phyloP scores from a whole-genome alignment of 106 monocot species.

The Dioscorea dumetorum region DNA sequence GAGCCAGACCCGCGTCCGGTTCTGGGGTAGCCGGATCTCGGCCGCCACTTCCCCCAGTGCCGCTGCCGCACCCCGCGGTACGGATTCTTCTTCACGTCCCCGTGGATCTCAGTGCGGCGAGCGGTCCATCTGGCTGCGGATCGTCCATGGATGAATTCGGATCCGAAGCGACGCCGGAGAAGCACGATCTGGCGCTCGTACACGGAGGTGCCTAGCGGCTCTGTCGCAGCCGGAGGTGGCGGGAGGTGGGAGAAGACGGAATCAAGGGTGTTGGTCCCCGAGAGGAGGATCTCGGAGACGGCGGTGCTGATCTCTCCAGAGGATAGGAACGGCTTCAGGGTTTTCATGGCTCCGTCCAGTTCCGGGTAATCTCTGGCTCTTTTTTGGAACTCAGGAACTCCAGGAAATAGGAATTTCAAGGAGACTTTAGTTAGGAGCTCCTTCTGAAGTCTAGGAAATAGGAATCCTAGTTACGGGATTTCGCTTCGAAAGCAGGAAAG shows the following conservation, averaged over 20 bases:
- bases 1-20: slow-evolving; percentile 66
- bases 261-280: slow-evolving; percentile 45
- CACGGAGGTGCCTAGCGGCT: slow-evolving; percentile 37
- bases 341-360: background rate
- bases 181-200: slow-evolving; percentile 60
- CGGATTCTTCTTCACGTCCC: slow-evolving; percentile 22
- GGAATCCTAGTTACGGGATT: no score
- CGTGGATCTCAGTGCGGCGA: background rate
- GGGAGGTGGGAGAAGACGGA: slow-evolving; percentile 55
- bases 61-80: slow-evolving; percentile 68
- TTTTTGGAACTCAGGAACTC: no score
- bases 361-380: background rate
- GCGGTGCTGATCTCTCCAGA: slow-evolving; percentile 18
- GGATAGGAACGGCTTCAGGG: background rate
- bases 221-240: slow-evolving; percentile 3
- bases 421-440: no score
- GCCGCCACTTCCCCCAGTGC: slow-evolving; percentile 81
- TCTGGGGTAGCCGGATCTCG: slow-evolving; percentile 64
- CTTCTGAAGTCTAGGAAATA: no score
- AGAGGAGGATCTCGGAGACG: slow-evolving; percentile 52
- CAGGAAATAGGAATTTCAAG: no score
- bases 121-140: background rate
- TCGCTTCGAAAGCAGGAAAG: no score
- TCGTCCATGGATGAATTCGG: background rate
- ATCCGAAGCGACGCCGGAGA: slow-evolving; percentile 18